These are phyloP conservation scores for Pyrus pyrifolia DNA, from an alignment of 306 rosid genomes.

Conservation along the genomic window DNA sequence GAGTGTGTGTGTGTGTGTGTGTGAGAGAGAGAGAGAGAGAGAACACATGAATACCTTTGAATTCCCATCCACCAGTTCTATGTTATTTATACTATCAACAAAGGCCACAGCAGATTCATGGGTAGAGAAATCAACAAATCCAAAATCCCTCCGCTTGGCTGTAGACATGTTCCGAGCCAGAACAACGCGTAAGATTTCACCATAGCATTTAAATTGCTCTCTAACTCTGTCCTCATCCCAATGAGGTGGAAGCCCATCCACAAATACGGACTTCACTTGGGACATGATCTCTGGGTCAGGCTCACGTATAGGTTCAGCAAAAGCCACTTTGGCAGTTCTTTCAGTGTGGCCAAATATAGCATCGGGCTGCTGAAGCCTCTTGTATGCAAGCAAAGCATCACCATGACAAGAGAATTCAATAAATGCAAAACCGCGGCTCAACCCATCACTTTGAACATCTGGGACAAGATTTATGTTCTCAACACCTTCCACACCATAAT, in stretches of 20 bases:
- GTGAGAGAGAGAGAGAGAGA: not conserved
- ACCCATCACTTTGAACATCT: slow-evolving; percentile 53
- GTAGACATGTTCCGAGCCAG: slow-evolving; percentile 65
- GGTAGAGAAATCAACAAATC: slow-evolving; percentile 74
- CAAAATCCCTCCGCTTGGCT: slow-evolving; percentile 78
- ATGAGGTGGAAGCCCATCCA: slow-evolving; percentile 66
- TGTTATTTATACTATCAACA: slow-evolving; percentile 49
- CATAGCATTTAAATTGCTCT: slow-evolving; percentile 46
- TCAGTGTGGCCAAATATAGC: slow-evolving; percentile 78
- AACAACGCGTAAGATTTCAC: slow-evolving; percentile 54
- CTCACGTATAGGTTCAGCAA: slow-evolving; percentile 71
- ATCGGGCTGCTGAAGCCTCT: slow-evolving; percentile 84
- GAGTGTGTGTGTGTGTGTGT: too few relatives aligned
- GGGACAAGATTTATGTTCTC: slow-evolving; percentile 65
- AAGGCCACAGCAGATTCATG: slow-evolving; percentile 78
- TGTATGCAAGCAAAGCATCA: slow-evolving; percentile 75
- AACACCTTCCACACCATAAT: slow-evolving; percentile 61
- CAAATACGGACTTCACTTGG: slow-evolving; percentile 71
- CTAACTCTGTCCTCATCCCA: slow-evolving; percentile 62
- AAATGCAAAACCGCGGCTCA: slow-evolving; percentile 82
- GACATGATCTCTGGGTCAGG: slow-evolving; percentile 73
- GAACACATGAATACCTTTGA: slow-evolving; percentile 41
- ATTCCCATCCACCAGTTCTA: slow-evolving; percentile 46
- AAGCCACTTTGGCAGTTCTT: slow-evolving; percentile 80
- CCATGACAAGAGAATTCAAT: slow-evolving; percentile 65